Evolutionary conservation across 768 basidiomycete species (phyloP), one percentile per base, ranked within the genome.

Genomic region (Multifurca ochricompacta): DNA sequence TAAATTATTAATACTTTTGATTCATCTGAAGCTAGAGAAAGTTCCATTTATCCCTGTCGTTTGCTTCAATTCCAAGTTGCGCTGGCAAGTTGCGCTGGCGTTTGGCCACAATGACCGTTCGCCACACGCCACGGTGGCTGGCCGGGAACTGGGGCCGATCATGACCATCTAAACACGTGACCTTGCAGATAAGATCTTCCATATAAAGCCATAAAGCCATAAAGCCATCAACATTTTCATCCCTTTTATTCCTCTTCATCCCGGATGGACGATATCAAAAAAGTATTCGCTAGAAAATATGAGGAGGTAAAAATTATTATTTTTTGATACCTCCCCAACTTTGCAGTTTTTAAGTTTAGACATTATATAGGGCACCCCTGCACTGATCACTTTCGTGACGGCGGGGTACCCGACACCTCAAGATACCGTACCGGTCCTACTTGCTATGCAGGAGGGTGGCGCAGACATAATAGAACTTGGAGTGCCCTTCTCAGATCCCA

Each of bases 381-480:
- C 81, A 5, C 72, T 91, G 50, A 78, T 91, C 61, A 89, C 94
- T 32, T 99, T 96, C 70, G 75, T 98, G 62, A 99, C 95, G 19
- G 94, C 94, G 41, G 95, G 95, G 13, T 98, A 84, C 71, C 95
- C 95, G 25, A 80, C 73, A 7, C 68, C 70, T 50, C 74, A 82
- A 65, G 85, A 87, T 54, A 97, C 95, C 0, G 89, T 95, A 10
- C 83, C 89, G 2, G 77, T 92, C 54, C 68, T 97, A 74, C 79
- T 98, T 32, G 88, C 89, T 23, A 90, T 99, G 83, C 87, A 98
- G 69, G 78, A 80, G 41, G 95, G 95, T 49, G 95, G 95, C 6
- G 81, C 91, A 41, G 93, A 97, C 68, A 80, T 97, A 56, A 93
- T 98, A 57, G 95, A 99, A 68, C 78, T 99, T 16, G 95, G 95